These are phyloP conservation scores for Xylaria sp. DNA, from an alignment of 2,329 filamentous ascomycete species.

Conservation along the genomic window DNA sequence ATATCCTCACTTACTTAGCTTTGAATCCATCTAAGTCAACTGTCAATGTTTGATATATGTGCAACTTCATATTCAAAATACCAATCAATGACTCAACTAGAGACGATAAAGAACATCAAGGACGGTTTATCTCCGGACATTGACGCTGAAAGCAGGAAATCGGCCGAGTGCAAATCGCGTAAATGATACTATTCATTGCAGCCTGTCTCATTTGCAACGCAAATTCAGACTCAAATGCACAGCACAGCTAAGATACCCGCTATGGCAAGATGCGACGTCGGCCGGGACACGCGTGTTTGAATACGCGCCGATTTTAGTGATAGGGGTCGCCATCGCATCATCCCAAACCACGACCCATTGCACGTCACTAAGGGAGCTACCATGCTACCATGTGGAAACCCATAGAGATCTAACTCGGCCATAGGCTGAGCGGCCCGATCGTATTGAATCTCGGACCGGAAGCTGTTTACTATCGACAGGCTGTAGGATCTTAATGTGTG, in stretches of 20 bases:
- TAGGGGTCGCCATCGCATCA: constrained; percentile 22
- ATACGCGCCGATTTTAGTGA: constrained; percentile 30
- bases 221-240: not conserved
- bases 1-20: constrained; percentile 1
- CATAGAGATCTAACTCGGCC: not conserved
- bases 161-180: not conserved
- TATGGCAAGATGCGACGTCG: not conserved
- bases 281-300: constrained; percentile 19
- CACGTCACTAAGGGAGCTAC: not conserved
- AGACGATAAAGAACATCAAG: too few species aligned
- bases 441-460: not conserved
- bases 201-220: not conserved
- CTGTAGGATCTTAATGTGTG: not conserved
- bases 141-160: too few species aligned
- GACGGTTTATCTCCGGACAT: too few species aligned
- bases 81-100: not conserved
- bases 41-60: not conserved
- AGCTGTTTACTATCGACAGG: not conserved
- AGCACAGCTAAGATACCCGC: not conserved
- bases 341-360: not conserved
- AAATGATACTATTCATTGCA: not conserved
- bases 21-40: not conserved
- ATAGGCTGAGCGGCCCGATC: not conserved
- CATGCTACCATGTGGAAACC: not conserved
- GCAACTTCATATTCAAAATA: not conserved